These are phyloP conservation scores for Liquidambar formosana DNA, from an alignment of 164 flowering plant genomes.

Conservation along the genomic window DNA sequence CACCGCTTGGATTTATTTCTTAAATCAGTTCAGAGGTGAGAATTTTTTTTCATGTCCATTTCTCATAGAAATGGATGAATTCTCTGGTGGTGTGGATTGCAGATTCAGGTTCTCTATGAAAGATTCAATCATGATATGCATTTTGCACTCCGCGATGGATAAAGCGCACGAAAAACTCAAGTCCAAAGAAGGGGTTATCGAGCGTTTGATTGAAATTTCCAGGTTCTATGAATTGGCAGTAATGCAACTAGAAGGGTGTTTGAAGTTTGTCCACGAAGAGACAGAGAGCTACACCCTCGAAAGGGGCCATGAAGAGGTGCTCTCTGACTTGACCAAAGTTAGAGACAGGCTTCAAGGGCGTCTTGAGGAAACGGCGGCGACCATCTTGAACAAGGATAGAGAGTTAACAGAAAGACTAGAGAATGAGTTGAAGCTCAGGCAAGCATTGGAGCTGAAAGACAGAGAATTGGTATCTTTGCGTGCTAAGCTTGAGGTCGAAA, in stretches of 20 bases:
- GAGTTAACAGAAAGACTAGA: constrained; percentile 50
- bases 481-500: constrained; percentile 33
- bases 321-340: constrained; percentile 50
- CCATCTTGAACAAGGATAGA: constrained; percentile 55
- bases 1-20: not conserved
- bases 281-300: constrained; percentile 39
- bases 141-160: constrained; percentile 74
- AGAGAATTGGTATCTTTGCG: constrained; percentile 41
- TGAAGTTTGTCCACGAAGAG: constrained; percentile 61
- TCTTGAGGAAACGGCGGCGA: constrained; percentile 49
- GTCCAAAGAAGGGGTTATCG: constrained; percentile 54
- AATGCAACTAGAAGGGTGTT: constrained; percentile 75
- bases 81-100: constrained; percentile 39
- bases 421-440: constrained; percentile 52
- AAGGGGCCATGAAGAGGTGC: constrained; percentile 40
- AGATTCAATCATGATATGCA: constrained; percentile 75
- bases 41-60: no score
- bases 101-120: constrained; percentile 46
- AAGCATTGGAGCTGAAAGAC: constrained; percentile 56
- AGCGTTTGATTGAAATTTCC: constrained; percentile 62
- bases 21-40: not conserved
- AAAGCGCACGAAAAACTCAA: constrained; percentile 63
- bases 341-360: constrained; percentile 62
- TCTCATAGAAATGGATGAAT: constrained; percentile 44
- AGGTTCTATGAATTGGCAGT: constrained; percentile 76